phyloP scores from a whole-genome alignment of 208 protist genomes.

The Trypanosoma theileri region DNA sequence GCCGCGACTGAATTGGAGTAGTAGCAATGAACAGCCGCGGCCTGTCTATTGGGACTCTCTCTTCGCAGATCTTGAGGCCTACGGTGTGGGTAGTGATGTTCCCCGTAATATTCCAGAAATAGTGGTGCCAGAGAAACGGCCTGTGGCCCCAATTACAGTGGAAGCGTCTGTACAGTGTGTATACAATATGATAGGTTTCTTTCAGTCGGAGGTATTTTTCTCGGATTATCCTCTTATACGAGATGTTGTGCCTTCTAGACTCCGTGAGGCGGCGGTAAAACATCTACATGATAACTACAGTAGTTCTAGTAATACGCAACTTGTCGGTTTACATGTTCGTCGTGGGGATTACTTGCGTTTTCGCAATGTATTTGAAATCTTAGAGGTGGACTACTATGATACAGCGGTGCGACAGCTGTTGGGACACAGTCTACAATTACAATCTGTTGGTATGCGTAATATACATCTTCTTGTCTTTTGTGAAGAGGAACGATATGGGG shows the following conservation, averaged over 20 bases:
- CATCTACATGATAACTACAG: slow-evolving; percentile 46
- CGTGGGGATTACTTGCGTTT: slow-evolving; percentile 79
- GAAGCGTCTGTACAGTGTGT: slow-evolving; percentile 30
- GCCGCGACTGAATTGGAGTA: slow-evolving; percentile 40
- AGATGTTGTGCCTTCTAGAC: slow-evolving; percentile 33
- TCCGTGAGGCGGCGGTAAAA: slow-evolving; percentile 30
- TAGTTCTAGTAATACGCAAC: slow-evolving; percentile 27
- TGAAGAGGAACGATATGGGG: slow-evolving; percentile 62
- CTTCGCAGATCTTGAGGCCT: slow-evolving; percentile 39
- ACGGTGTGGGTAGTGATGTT: slow-evolving; percentile 35
- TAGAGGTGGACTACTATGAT: slow-evolving; percentile 66
- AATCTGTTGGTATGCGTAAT: not conserved
- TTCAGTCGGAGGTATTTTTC: slow-evolving; percentile 80
- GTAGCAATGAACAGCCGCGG: slow-evolving; percentile 68
- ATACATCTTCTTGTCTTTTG: slow-evolving; percentile 75
- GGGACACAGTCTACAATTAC: slow-evolving; percentile 41
- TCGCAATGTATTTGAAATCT: slow-evolving; percentile 66
- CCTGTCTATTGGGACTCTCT: slow-evolving; percentile 82
- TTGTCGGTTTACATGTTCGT: slow-evolving; percentile 69
- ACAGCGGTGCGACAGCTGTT: slow-evolving; percentile 64
- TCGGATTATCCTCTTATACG: slow-evolving; percentile 42
- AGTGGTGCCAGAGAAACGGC: slow-evolving; percentile 60
- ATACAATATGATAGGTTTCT: slow-evolving; percentile 81
- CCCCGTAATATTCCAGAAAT: slow-evolving; percentile 31
- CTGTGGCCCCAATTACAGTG: slow-evolving; percentile 33